These are phyloP conservation scores for Aegilops tauschii DNA, from an alignment of 176 grass and related monocot species.

Conservation along the genomic window DNA sequence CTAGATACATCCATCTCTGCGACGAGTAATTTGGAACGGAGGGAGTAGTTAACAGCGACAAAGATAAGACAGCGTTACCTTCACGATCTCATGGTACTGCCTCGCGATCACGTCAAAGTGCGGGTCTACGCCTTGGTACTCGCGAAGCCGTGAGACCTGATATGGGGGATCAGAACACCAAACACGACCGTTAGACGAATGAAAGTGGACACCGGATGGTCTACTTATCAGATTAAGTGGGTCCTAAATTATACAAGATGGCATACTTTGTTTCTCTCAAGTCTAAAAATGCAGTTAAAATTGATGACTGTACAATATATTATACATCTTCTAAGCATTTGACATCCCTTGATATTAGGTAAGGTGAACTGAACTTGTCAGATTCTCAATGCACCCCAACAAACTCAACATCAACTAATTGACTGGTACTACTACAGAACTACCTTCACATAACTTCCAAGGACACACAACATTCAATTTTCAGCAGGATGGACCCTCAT, in stretches of 20 bases:
- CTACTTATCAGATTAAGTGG: background rate
- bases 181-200: background rate
- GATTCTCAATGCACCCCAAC: background rate
- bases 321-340: background rate
- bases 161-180: slow-evolving; percentile 1
- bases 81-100: slow-evolving; percentile 94
- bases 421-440: background rate
- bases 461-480: background rate
- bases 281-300: background rate
- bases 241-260: background rate
- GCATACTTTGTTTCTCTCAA: no score
- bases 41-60: background rate
- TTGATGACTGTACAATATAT: background rate
- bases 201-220: background rate
- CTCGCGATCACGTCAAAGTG: slow-evolving; percentile 96
- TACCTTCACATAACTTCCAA: background rate
- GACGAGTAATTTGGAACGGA: no score
- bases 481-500: background rate
- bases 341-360: background rate
- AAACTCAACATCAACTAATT: background rate
- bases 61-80: slow-evolving; percentile 39
- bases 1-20: no score
- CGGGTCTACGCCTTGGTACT: slow-evolving; percentile 97
- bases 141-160: slow-evolving; percentile 88
- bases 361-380: background rate